These are phyloP conservation scores for Trichoderma atrobrunneum DNA, from an alignment of 2,329 filamentous ascomycete genomes.

Conservation along the genomic window DNA sequence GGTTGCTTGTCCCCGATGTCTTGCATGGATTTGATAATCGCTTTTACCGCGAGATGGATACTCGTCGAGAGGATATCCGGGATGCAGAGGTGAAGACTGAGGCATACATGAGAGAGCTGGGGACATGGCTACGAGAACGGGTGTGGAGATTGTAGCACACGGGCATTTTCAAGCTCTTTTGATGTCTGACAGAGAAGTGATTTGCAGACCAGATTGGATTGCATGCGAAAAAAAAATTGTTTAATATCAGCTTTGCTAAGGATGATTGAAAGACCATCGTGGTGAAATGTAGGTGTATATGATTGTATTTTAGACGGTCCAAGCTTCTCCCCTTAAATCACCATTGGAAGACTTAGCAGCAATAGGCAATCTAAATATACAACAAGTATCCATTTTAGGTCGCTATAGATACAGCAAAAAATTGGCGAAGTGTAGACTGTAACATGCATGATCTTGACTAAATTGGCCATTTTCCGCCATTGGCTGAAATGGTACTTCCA, in stretches of 20 bases:
- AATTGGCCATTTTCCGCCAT: conserved; percentile 26
- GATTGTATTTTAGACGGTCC: neutral
- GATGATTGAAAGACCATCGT: neutral
- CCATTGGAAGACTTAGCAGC: neutral
- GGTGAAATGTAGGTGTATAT: neutral
- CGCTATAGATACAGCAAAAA: neutral
- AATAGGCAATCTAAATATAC: neutral
- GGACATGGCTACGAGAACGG: neutral
- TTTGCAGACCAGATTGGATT: neutral
- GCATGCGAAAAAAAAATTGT: neutral
- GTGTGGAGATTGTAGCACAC: neutral
- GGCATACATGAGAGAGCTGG: neutral
- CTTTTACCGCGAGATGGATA: neutral
- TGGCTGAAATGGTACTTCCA: conserved; percentile 30
- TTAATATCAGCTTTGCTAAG: neutral
- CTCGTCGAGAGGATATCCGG: neutral
- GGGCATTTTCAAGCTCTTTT: neutral
- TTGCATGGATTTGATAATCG: neutral
- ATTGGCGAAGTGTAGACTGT: neutral
- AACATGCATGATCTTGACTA: neutral
- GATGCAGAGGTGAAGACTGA: neutral
- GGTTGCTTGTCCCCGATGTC: neutral
- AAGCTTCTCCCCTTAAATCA: neutral
- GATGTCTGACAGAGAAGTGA: neutral
- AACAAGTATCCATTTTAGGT: neutral